Base-by-base conservation (phyloP, 306 rosid genomes). In the Lathyrus tuberosus region DNA sequence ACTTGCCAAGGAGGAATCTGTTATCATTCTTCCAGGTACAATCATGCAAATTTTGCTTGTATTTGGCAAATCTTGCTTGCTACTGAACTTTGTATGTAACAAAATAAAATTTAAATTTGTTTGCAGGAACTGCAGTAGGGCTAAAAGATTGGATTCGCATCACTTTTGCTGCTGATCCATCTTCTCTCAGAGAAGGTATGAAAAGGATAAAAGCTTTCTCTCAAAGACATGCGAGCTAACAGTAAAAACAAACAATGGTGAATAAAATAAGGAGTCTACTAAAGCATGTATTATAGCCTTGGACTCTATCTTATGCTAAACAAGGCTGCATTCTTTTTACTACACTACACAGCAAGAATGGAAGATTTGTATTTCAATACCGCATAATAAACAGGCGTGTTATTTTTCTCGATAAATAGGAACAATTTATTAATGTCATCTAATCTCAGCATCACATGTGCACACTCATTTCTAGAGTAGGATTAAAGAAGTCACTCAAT, bases 1-100 rank as follows among this genome's bases (percentile, higher is more conserved):
- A 84, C 92, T 94, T 16, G 96, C 89, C 18, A 91, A 94, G 88
- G 99, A 94, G 80, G 96, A 94, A 82, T 84, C 96, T 42, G 85
- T 94, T n/a, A 77, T 91, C 87, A 78, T 94, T 83, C 99, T 94
- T 81, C 99, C 99, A 77, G 99, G 99, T 91, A 80, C 65, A 68
- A 62, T 49, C 48, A 28, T 17, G 37, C 26, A 62, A 24, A 67
- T 64, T 30, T 8, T 40, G 20, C 15, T 12, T 26, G 14, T 56
- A 53, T 13, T 12, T 5, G 2, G 15, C 30, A 17, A 8, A 15
- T 47, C 10, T 35, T 35, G 40, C 40, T 7, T 35, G 40, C 40
- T 8, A 35, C 9, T 7, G 40, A 35, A 35, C 8, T 35, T 35
- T 35, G 40, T 1, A 35, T 6, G 10, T 35, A 57, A 9, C 66